Conservation (phyloP, 805 yeast species). For the Saturnispora mendoncae region DNA sequence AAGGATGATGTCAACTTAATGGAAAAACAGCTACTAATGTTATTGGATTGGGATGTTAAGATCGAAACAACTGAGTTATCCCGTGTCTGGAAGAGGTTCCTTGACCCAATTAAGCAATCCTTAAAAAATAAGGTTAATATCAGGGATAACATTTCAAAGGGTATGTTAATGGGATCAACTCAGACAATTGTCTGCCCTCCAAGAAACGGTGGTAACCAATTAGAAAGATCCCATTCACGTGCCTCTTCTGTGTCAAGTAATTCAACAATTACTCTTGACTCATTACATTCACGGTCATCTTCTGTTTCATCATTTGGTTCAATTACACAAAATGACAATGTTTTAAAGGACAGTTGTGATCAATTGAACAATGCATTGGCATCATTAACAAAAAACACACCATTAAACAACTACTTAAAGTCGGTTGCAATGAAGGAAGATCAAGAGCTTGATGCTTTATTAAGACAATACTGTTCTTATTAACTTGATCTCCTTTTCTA, state of each 20-base stretch:
- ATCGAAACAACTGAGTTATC: constrained; percentile 38
- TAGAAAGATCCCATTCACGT: constrained; percentile 1
- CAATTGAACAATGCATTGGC: constrained; percentile 8
- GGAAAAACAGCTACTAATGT: constrained; percentile 67
- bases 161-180: constrained; percentile 24
- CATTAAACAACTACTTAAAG: constrained; percentile 24
- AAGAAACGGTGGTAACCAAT: constrained; percentile 4
- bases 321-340: neutral
- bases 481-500: too few species aligned
- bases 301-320: constrained; percentile 22
- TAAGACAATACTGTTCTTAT: constrained; percentile 27
- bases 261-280: constrained; percentile 10
- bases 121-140: constrained; percentile 26
- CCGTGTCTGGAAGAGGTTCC: constrained; percentile 34
- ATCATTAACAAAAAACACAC: constrained; percentile 16
- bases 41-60: constrained; percentile 62
- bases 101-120: constrained; percentile 41
- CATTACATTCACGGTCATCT: constrained; percentile 25
- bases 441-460: constrained; percentile 26
- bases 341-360: constrained; percentile 4
- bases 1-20: constrained; percentile 64
- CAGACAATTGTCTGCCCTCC: constrained; percentile 21
- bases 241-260: constrained; percentile 12
- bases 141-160: constrained; percentile 23
- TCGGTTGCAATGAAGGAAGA: constrained; percentile 29